phyloP scores from a whole-genome alignment of 768 basidiomycete species.

The Asterophora parasitica region DNA sequence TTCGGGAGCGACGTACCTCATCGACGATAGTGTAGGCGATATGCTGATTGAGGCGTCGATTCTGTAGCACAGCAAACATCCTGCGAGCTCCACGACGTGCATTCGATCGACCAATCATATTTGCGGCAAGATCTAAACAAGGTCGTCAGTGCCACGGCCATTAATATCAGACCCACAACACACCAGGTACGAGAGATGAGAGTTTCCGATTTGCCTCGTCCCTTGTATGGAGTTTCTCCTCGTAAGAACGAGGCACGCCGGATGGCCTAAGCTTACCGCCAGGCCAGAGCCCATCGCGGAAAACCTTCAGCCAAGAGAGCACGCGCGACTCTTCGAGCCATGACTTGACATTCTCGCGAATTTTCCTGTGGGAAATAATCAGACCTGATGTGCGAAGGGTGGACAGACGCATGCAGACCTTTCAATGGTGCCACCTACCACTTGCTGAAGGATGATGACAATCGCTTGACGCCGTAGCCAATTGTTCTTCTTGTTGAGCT shows the following conservation, averaged over 20 bases:
- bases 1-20: constrained; percentile 54
- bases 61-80: constrained; percentile 92
- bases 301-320: constrained; percentile 55
- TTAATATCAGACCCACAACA: constrained; percentile 1
- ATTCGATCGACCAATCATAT: constrained; percentile 97
- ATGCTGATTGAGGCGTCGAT: constrained; percentile 91
- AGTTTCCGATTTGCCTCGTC: constrained; percentile 90
- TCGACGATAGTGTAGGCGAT: constrained; percentile 85
- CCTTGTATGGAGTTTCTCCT: constrained; percentile 76
- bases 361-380: constrained; percentile 52
- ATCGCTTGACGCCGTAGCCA: constrained; percentile 96
- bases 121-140: constrained; percentile 80
- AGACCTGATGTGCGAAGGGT: constrained; percentile 3
- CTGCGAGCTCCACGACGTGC: constrained; percentile 88
- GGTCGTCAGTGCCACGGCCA: neutral
- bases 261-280: constrained; percentile 68
- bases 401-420: constrained; percentile 45
- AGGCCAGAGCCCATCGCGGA: constrained; percentile 82
- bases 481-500: constrained; percentile 92
- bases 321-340: constrained; percentile 68
- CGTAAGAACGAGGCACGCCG: constrained; percentile 60
- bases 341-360: constrained; percentile 70
- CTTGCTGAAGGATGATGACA: constrained; percentile 93
- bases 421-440: constrained; percentile 94
- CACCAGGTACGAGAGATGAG: constrained; percentile 88